Evolutionary conservation across 345 rosid genomes (phyloP), one percentile per base, ranked within the genome.

Genomic region (Pugionium dolabratum): DNA sequence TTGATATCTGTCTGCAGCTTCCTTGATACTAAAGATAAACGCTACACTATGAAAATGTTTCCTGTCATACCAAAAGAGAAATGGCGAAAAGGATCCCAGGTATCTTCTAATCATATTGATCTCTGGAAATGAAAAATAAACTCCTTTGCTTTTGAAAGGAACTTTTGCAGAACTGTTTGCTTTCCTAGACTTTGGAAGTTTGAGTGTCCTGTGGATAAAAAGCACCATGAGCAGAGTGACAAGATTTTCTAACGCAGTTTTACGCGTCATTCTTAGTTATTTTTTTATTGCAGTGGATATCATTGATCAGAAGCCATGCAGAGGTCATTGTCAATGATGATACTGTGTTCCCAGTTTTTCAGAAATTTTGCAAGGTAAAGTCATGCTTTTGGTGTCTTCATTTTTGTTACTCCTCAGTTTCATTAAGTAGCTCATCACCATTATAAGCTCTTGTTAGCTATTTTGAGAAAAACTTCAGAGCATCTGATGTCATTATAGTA

Each of bases 21-120:
- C 78, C 74, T 78, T 67, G 91, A 82, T 76, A 69, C 58, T 6
- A 85, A 88, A 81, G 98, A 86, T 50, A 81, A 46, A 26, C 93
- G 91, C 8, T 84, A 90, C 81, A 80, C 81, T 72, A 81, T 73
- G 25, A 81, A 85, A 67, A 93, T 93, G 98, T 82, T 84, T 30
- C 83, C 90, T 46, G 58, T 75, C 25, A 84, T 93, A 62, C 84
- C 80, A 0, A 79, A 82, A 77, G 54, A 66, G 1, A 87, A 78
- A 71, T 90, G 97, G 96, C 83, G 91, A 55, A 93, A 93, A 78
- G 98, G 97, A 66, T 93, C 96, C 27, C 98, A 93, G 94, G 98
- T 89, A 3, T 64, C 35, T 47, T 76, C 66, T 62, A 30, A 57
- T 40, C 34, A 36, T 43, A 11, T 43, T 52, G 55, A 55, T 47